Base-by-base conservation (phyloP, 257 asterid species). In the Galeopsis tetrahit region DNA sequence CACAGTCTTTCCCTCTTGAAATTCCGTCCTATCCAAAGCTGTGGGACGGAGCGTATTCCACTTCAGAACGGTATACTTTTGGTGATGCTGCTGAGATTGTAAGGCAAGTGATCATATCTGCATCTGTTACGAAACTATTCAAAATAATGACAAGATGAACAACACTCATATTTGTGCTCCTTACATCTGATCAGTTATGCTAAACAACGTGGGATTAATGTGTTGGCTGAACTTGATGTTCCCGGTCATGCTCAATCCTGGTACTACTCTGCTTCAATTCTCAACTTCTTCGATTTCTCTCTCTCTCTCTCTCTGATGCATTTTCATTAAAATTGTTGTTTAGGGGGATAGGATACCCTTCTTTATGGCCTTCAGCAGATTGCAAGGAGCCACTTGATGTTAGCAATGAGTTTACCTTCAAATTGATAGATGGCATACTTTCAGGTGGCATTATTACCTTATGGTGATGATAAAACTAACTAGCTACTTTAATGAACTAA, bases 281-380 rank as follows among this genome's bases (percentile, higher is more conserved):
- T 57, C 1, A 69, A 53, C 62, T 49, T 60, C 11, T 4, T 10
- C 52, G 1, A 13, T 46, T 11, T 46, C 52, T 46, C 60, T 13
- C 4, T 21, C 13, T 17, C 60, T 53, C 35, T 53, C 60, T 53
- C 60, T 15, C 11, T 2, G 6, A 53, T 53, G 35, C 43, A 35
- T 52, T 53, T 38, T 13, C 35, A 55, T 64, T 57, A 21, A 11
- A 59, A 57, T 70, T 58, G 34, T 39, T 15, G 32, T 83, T 32
- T 69, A 90, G 98, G 98, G 98, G 98, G 21, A 44, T 66, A n/a
- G 98, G 98, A 44, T 93, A 93, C 82, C 97, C 96, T 75, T 49
- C 71, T 64, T 66, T 93, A 48, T 89, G 95, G 97, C 97, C 98
- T 43, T 89, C 98, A 10, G 15, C 10, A 43, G 66, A 75, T 73